A percentile compares a stretch with the other conserved stretches of the same genome.
Conservation (phyloP, 2,329 filamentous ascomycete species). For the Colletotrichum costaricense region DNA sequence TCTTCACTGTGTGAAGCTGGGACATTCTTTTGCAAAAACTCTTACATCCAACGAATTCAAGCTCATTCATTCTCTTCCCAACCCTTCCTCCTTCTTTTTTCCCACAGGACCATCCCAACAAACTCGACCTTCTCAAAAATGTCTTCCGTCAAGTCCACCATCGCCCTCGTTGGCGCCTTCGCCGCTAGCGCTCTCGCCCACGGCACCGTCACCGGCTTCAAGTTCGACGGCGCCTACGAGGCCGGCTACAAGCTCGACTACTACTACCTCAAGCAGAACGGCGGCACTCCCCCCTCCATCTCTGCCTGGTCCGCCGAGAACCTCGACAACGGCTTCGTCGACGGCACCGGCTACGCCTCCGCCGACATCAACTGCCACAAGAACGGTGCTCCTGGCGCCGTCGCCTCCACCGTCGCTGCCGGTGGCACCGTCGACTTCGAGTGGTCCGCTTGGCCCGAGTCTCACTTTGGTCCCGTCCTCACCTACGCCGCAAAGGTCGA, state of each 20-base stretch:
- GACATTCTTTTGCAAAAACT: conserved; percentile 35
- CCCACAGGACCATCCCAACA: background rate
- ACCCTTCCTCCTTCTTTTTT: background rate
- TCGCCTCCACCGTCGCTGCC: conserved; percentile 50
- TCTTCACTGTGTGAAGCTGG: conserved; percentile 37
- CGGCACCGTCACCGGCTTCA: conserved; percentile 32
- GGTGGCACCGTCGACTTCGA: conserved; percentile 53
- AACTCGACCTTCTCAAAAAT: conserved; percentile 4
- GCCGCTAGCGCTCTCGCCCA: conserved; percentile 35
- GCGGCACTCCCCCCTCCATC: conserved; percentile 34
- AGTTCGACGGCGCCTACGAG: conserved; percentile 25
- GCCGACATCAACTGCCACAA: conserved; percentile 61
- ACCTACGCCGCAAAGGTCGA: conserved; percentile 72
- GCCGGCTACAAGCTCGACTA: conserved; percentile 38
- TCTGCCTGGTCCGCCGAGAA: conserved; percentile 54
- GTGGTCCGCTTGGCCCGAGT: conserved; percentile 56
- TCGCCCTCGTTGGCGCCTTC: conserved; percentile 36
- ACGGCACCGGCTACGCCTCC: conserved; percentile 49
- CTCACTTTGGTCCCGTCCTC: conserved; percentile 66
- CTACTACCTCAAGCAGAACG: conserved; percentile 38
- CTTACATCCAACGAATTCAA: conserved; percentile 17
- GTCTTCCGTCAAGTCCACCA: conserved; percentile 22
- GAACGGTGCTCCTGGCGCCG: conserved; percentile 49
- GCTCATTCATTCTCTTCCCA: conserved; percentile 22
- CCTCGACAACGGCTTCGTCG: conserved; percentile 64